Base-by-base conservation (phyloP, 176 grass and related monocot species). In the Ensete ventricosum region DNA sequence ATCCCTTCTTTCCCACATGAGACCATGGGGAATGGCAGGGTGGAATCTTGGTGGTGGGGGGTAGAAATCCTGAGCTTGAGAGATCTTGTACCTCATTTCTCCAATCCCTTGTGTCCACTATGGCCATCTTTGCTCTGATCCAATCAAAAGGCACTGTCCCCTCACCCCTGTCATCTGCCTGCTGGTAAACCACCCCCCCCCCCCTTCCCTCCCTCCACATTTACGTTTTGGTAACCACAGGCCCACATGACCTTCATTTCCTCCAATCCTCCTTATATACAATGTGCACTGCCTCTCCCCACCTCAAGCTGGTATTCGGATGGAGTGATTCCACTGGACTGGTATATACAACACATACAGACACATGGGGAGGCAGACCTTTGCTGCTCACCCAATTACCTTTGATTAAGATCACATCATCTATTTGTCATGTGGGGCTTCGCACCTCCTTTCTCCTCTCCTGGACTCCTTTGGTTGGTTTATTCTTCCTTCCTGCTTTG, bases 251-350 rank as follows among this genome's bases (percentile, higher is more conserved):
- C 16, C 22, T 50, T 52, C 69, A 78, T 74, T 66, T 76, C 51
- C 76, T 76, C 25, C 68, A 1, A 50, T 26, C 53, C 16, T 34
- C 17, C 6, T 52, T 52, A 20, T 26, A 55, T 55, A 74, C 24
- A 74, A 23, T 58, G 25, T 43, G 13, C 20, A 12, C 25, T 25
- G 1, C 21, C 14, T 55, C 9, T 14, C 23, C 53, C 48, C 16
- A 60, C 23, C 26, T 26, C 51, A 8, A 71, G 14, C 17, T 62
- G 14, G 57, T 62, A 9, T 14, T 62, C 76, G 82, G 82, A 73
- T 78, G 49, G 76, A 79, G 71, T 76, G 76, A 87, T 87, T 82
- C 80, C 66, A 50, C 71, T 79, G 80, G 65, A 54, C 53, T 82
- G 79, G 55, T 83, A 49, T 73, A 73, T 73, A 50, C 48, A 19